Conservation (phyloP, 331 rosid species). For the Cydonia oblonga region DNA sequence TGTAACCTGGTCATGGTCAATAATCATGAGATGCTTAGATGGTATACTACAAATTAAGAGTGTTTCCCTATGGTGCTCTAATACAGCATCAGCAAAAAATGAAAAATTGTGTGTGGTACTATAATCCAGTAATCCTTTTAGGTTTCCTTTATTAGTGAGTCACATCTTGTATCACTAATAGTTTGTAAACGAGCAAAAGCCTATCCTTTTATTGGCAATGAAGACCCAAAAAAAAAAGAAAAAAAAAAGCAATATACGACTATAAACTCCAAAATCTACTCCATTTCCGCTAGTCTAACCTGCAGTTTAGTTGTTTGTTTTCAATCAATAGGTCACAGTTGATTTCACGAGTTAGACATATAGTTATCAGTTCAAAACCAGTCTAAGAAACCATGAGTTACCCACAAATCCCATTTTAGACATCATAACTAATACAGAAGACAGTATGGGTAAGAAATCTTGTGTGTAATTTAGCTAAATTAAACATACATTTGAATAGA, state of each 20-base stretch:
- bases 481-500: not conserved
- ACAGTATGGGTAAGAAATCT: not conserved
- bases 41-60: not conserved
- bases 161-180: not conserved
- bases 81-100: not conserved
- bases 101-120: not conserved
- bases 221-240: no score
- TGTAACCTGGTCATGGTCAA: slow-evolving; percentile 44
- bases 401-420: not conserved
- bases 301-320: not conserved
- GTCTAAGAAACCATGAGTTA: not conserved
- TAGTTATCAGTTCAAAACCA: not conserved
- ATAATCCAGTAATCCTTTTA: no score
- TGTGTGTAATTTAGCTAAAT: not conserved
- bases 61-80: not conserved
- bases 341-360: no score
- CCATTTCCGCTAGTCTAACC: not conserved
- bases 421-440: not conserved
- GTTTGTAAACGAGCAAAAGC: not conserved
- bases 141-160: not conserved
- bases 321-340: not conserved
- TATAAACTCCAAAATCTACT: no score
- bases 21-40: not conserved
- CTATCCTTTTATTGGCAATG: not conserved
- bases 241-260: no score